Base-by-base conservation (phyloP, 2,329 filamentous ascomycete genomes). In the Paecilomyces dactylethromorphus region DNA sequence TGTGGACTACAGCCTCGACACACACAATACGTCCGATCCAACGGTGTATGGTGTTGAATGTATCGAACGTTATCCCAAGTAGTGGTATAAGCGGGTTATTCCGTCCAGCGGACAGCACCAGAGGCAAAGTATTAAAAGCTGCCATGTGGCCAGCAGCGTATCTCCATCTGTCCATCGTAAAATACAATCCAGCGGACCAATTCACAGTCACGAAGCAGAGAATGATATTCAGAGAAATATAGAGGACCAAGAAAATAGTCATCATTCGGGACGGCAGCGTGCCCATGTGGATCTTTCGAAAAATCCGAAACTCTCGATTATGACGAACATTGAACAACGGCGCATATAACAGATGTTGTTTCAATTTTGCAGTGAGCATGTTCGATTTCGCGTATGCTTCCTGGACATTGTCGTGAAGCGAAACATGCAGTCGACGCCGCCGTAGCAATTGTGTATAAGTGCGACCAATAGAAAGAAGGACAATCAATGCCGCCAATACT, bases 61-160 rank as follows among this genome's bases (percentile, higher is more conserved):
- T 92, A 73, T 97, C 93, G 74, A 96, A 97, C 68, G 89, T 91
- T 69, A 97, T 87, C 63, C 88, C 85, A 58, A 97, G 82, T 31
- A 94, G 71, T 4, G 79, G 73, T 68, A 97, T 95, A 56, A 96
- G 80, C 2, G 91, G 91, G 75, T 97, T 97, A 79, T 97, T 97
- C 68, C 93, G 88, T 33, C 91, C 87, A 18, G 91, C 92, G 60
- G 96, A 84, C 63, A 97, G 84, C 66, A 97, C 82, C 54, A 96
- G 84, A 2, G 91, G 91, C 11, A 97, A 85, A 81, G 96, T 87
- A 78, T 96, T 97, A 71, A 95, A 84, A 8, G 91, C 81, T 3
- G 92, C 86, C 61, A 97, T 81, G 5, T 89, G 88, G 45, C 93
- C 93, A 4, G 88, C 88, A 54, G 92, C 85, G 52, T 92, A 92